Conservation (phyloP, 805 yeast species). For the Barnettozyma wickerhamii region DNA sequence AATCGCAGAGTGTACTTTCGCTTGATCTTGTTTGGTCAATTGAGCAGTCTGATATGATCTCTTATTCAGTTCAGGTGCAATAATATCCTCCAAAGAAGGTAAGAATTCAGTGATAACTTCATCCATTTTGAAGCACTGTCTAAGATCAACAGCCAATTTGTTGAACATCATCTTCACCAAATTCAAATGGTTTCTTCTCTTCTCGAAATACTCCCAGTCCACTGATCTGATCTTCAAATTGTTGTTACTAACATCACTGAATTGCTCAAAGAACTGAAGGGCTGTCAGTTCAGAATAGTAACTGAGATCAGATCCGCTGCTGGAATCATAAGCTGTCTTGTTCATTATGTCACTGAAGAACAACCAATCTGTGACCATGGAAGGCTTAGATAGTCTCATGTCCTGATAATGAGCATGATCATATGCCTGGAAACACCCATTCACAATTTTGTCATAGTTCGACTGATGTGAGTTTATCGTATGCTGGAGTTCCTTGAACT, state of each 20-base stretch:
- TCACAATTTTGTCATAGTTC: slow-evolving; percentile 58
- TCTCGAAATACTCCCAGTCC: slow-evolving; percentile 26
- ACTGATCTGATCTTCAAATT: slow-evolving; percentile 26
- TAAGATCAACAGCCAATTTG: slow-evolving; percentile 13
- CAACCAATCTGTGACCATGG: slow-evolving; percentile 69
- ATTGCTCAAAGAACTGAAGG: slow-evolving; percentile 57
- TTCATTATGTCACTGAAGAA: slow-evolving; percentile 61
- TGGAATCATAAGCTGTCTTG: slow-evolving; percentile 37
- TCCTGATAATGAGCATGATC: slow-evolving; percentile 62
- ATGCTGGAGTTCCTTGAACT: slow-evolving; percentile 43
- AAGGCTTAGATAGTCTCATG: slow-evolving; percentile 54
- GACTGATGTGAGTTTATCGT: slow-evolving; percentile 40
- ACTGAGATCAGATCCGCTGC: slow-evolving; percentile 36
- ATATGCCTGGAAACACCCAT: slow-evolving; percentile 68
- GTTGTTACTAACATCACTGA: slow-evolving; percentile 52
- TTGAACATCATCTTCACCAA: slow-evolving; percentile 10
- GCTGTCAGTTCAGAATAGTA: slow-evolving; percentile 55
- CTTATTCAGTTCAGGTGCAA: slow-evolving; percentile 22
- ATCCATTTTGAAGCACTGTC: slow-evolving; percentile 10
- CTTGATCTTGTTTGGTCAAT: slow-evolving; percentile 17
- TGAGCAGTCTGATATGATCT: slow-evolving; percentile 20
- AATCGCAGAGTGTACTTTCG: slow-evolving; percentile 34
- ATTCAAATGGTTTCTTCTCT: slow-evolving; percentile 12
- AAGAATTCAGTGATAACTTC: slow-evolving; percentile 27
- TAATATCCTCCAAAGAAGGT: slow-evolving; percentile 32